Evolutionary conservation across 2,329 filamentous ascomycete genomes (phyloP).

Genomic region (Mollisiaceae sp.): DNA sequence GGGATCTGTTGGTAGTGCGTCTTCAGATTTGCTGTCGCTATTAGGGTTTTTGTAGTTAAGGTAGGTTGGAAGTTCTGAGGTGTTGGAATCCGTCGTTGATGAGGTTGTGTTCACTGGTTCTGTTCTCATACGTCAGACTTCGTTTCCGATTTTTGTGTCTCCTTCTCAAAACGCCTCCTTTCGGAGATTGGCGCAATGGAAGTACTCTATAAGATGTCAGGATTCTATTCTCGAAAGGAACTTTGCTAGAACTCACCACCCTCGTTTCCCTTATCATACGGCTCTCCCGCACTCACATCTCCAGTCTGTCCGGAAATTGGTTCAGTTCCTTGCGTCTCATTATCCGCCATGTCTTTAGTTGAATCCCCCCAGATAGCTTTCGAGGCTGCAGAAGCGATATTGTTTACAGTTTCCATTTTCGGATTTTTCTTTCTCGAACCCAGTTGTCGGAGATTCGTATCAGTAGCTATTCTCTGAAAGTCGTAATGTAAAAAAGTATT

Average conservation of each 20-base stretch:
- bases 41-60: conserved; percentile 25
- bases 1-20: conserved; percentile 8
- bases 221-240: background rate
- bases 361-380: conserved; percentile 51
- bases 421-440: background rate
- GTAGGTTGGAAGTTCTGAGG: conserved; percentile 9
- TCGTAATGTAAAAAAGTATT: background rate
- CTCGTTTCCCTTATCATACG: conserved; percentile 80
- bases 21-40: conserved; percentile 14
- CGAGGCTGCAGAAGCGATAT: conserved; percentile 52
- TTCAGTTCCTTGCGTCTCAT: conserved; percentile 54
- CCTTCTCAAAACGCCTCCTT: background rate
- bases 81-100: background rate
- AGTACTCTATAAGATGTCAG: conserved; percentile 14
- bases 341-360: conserved; percentile 13
- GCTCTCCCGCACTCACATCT: conserved; percentile 69
- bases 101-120: background rate
- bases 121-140: background rate
- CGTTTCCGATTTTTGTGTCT: background rate
- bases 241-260: conserved; percentile 45
- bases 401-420: conserved; percentile 68
- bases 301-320: conserved; percentile 75
- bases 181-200: conserved; percentile 18
- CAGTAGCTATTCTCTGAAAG: background rate
- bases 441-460: background rate